Evolutionary conservation across 2,329 filamentous ascomycete genomes (phyloP).

Genomic region (Coniochaeta hoffmannii): DNA sequence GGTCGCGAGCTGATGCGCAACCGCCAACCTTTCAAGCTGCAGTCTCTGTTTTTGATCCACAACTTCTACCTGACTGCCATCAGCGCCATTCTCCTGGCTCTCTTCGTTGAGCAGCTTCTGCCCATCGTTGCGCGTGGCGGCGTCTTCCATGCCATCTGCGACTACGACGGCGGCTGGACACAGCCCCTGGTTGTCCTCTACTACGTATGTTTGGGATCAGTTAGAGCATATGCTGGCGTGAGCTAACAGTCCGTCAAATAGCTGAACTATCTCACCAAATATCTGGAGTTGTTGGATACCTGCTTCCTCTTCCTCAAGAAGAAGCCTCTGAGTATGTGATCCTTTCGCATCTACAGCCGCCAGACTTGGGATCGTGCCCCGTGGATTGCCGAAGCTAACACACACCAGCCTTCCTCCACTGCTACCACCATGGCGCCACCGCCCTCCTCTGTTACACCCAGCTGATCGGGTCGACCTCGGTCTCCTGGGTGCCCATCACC

Average conservation of each 20-base stretch:
- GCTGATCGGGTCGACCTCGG: constrained; percentile 83
- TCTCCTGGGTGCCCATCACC: constrained; percentile 90
- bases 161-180: constrained; percentile 80
- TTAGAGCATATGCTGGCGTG: background rate
- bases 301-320: constrained; percentile 98
- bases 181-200: constrained; percentile 89
- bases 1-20: constrained; percentile 89
- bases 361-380: background rate
- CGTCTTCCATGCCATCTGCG: constrained; percentile 84
- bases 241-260: constrained; percentile 26
- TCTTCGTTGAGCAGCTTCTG: constrained; percentile 88
- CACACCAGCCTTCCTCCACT: constrained; percentile 79
- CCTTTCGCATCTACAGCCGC: background rate
- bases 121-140: constrained; percentile 74
- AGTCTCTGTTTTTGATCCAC: constrained; percentile 86
- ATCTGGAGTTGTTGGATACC: constrained; percentile 90
- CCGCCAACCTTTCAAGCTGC: constrained; percentile 77
- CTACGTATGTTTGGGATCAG: constrained; percentile 61
- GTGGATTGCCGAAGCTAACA: background rate
- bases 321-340: constrained; percentile 76
- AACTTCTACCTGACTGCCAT: constrained; percentile 90
- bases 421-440: constrained; percentile 96
- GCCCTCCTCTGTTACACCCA: constrained; percentile 97
- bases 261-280: constrained; percentile 98
- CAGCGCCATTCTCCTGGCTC: constrained; percentile 68